These are phyloP conservation scores for Erigeron philadelphicus DNA, from an alignment of 140 eudicot species.

Conservation along the genomic window DNA sequence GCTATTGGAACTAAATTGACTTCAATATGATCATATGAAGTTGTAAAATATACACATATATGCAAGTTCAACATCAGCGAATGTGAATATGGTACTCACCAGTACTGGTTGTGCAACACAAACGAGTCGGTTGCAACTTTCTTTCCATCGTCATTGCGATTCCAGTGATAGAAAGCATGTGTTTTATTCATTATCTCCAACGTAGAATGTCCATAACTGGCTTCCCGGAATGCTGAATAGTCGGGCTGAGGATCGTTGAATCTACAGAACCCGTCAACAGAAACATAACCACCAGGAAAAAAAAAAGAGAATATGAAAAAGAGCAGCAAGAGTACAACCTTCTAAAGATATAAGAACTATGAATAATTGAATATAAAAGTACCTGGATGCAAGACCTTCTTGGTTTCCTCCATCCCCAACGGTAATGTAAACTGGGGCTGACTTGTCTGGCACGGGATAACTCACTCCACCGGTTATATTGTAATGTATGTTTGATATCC, in stretches of 20 bases:
- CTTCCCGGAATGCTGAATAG: conserved; percentile 91
- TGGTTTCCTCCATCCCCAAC: conserved; percentile 99
- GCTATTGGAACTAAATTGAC: background rate
- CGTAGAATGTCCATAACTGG: conserved; percentile 89
- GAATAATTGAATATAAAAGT: too few relatives aligned
- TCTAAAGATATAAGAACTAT: background rate
- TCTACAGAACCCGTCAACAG: conserved; percentile 31
- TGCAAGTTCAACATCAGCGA: conserved; percentile 5
- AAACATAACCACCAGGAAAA: conserved; percentile 11
- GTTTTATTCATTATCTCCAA: conserved; percentile 86
- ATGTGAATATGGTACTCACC: conserved; percentile 45
- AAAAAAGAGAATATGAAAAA: background rate
- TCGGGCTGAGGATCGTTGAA: conserved; percentile 93
- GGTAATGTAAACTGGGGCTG: conserved; percentile 91
- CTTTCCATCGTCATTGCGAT: conserved; percentile 89
- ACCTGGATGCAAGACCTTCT: conserved; percentile 97
- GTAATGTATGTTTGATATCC: conserved; percentile 69
- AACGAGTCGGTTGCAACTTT: conserved; percentile 61
- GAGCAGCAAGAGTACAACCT: background rate
- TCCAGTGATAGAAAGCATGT: conserved; percentile 88
- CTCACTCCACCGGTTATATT: conserved; percentile 45
- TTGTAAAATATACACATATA: background rate
- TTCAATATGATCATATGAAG: background rate
- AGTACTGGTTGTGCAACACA: conserved; percentile 65
- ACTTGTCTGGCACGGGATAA: conserved; percentile 70